Base-by-base conservation (phyloP, 1,139 yeast species). In the Lipomyces yarrowii region DNA sequence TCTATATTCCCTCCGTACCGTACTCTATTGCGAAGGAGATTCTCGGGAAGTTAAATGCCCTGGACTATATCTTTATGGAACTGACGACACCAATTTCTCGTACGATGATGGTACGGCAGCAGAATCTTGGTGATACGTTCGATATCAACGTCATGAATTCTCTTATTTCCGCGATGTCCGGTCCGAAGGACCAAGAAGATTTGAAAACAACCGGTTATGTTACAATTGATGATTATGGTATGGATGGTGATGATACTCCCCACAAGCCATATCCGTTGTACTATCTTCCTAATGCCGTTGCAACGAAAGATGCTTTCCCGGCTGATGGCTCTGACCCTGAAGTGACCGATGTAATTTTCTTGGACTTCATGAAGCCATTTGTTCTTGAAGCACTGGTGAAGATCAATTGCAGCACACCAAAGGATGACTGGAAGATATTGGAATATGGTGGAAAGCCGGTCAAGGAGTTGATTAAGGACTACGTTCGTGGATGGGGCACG, bases 211-310 rank as follows among this genome's bases (percentile, higher is more conserved):
- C 84, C 64, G 98, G 99, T 0, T 90, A 90, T 73, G 87, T 87
- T 0, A 92, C 99, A 0, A 74, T 79, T 61, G 99, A 94, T 75
- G 98, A 92, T 73, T 83, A 84, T 72, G 98, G 98, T 0, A 77
- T 80, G 68, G 86, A 86, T 70, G 99, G 99, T 18, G 99, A 94
- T 74, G 98, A 94, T 74, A 91, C 97, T 0, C 80, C 83, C 1
- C 99, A 94, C 77, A 82, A 80, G 64, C 84, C 89, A 1, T 84
- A 89, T 64, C 80, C 81, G 0, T 80, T 83, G 67, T 88, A 82
- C 74, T 84, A 83, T 4, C 81, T 90, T 3, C 96, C 97, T 2
- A 91, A 91, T 72, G 96, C 91, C 5, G 86, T 93, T 21, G 89
- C 86, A 72, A 78, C 88, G 1, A 70, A 72, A 18, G 74, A 77